Percentiles rank a stretch among this genome's conserved stretches.
phyloP scores from a whole-genome alignment of 441 rosid genomes.

The Populus hybrid region DNA sequence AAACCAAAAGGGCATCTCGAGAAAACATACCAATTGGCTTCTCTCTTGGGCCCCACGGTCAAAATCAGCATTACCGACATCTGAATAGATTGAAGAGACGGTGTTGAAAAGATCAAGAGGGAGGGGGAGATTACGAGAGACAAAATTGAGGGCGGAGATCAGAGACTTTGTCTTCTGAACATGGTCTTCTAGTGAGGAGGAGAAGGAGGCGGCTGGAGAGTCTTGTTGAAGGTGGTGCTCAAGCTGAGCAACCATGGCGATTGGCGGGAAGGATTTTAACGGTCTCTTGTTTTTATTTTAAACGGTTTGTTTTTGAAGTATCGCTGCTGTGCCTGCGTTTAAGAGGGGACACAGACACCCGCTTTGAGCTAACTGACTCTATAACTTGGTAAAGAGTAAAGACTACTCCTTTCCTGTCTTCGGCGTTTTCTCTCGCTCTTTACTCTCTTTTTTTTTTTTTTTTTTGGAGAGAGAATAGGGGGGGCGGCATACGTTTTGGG shows the following conservation, averaged over 20 bases:
- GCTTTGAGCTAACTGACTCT: background rate
- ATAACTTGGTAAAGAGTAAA: too few relatives aligned
- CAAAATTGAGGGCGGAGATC: conserved; percentile 78
- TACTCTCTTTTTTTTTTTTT: background rate
- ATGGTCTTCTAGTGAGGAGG: conserved; percentile 24
- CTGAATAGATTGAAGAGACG: conserved; percentile 68
- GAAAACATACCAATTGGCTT: conserved; percentile 47
- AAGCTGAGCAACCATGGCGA: conserved; percentile 77
- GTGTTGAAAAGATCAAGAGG: conserved; percentile 67
- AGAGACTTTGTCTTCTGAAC: conserved; percentile 61
- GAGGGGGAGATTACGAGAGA: conserved; percentile 91
- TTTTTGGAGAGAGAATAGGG: background rate
- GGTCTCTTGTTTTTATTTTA: conserved; percentile 7
- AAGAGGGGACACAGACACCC: background rate
- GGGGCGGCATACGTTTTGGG: background rate
- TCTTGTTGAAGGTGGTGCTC: conserved; percentile 39
- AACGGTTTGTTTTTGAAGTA: conserved; percentile 10
- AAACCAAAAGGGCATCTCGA: conserved; percentile 20
- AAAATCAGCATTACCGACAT: conserved; percentile 13
- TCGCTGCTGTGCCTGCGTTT: background rate
- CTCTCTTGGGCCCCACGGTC: conserved; percentile 20
- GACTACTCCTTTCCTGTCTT: too few relatives aligned
- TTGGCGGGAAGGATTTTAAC: conserved; percentile 14
- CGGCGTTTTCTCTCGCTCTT: conserved; percentile 22
- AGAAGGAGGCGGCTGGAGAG: conserved; percentile 22